phyloP scores from a whole-genome alignment of 78 protist genomes.

The Anaeramoeba flamelloides region DNA sequence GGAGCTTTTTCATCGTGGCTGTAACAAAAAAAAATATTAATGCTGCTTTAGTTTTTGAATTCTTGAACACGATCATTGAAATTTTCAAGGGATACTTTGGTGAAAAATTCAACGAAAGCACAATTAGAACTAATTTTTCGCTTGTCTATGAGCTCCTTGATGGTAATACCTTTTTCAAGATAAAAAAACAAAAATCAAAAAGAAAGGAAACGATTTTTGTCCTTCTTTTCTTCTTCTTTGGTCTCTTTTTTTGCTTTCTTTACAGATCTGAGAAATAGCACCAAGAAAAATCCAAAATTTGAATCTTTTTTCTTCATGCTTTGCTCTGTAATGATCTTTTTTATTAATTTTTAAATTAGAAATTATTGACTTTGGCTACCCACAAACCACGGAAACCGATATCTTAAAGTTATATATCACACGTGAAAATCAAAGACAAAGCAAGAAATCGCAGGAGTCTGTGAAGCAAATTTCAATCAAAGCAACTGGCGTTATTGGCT shows the following conservation, averaged over 20 bases:
- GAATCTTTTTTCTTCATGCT: no score
- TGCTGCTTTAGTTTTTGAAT: conserved; percentile 12
- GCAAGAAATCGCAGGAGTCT: not conserved
- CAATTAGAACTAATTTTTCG: conserved; percentile 57
- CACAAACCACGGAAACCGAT: conserved; percentile 58
- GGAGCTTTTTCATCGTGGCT: not conserved
- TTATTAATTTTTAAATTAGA: no score
- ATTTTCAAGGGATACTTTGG: conserved; percentile 51
- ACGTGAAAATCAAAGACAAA: conserved; percentile 25
- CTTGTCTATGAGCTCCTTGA: conserved; percentile 75
- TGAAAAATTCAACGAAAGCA: conserved; percentile 44
- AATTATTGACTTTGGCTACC: conserved; percentile 78
- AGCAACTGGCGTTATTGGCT: conserved; percentile 69
- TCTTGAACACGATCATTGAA: conserved; percentile 21
- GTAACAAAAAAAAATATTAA: not conserved
- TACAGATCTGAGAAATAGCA: no score
- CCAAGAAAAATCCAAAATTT: no score
- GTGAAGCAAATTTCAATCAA: conserved; percentile 39
- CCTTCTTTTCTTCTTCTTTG: no score
- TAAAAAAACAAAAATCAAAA: no score
- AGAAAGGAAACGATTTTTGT: no score
- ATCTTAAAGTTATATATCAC: conserved; percentile 61
- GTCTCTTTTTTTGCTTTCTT: no score
- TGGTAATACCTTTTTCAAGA: conserved; percentile 29
- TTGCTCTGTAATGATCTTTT: no score